These are phyloP conservation scores for Periconia macrospinosa DNA, from an alignment of 2,329 filamentous ascomycete genomes.

Conservation along the genomic window DNA sequence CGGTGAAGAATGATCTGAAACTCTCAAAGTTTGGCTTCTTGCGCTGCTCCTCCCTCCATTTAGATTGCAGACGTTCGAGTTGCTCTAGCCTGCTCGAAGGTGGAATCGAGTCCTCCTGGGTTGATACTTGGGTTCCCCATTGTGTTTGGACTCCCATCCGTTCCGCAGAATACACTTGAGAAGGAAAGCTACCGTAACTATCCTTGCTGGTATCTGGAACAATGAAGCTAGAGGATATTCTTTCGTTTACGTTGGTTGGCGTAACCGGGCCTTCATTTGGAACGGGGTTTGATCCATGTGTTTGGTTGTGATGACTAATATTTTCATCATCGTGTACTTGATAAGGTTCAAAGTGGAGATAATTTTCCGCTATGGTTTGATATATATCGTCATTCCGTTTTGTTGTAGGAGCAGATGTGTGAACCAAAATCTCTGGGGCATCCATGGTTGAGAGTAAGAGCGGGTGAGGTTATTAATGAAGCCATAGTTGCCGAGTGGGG, in stretches of 20 bases:
- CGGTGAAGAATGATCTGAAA: not conserved
- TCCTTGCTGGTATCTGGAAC: slow-evolving; percentile 25
- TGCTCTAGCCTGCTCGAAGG: slow-evolving; percentile 26
- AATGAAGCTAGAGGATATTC: not conserved
- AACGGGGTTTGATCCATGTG: not conserved
- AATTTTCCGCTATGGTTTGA: slow-evolving; percentile 44
- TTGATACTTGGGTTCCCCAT: not conserved
- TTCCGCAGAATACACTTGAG: slow-evolving; percentile 17
- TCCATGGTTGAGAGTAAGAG: slow-evolving; percentile 26
- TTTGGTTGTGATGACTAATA: not conserved
- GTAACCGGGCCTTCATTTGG: not conserved
- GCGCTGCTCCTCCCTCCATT: slow-evolving; percentile 20
- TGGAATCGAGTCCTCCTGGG: slow-evolving; percentile 3
- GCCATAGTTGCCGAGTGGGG: not conserved
- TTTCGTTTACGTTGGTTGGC: not conserved
- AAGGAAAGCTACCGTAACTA: slow-evolving; percentile 40
- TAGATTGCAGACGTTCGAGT: slow-evolving; percentile 27
- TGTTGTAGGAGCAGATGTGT: slow-evolving; percentile 49
- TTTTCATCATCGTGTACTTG: not conserved
- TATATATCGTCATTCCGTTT: slow-evolving; percentile 47
- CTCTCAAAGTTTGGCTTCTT: not conserved
- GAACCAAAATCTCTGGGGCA: slow-evolving; percentile 46
- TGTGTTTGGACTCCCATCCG: not conserved
- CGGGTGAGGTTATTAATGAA: not conserved
- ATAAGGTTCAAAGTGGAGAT: slow-evolving; percentile 40